phyloP scores from a whole-genome alignment of 148 eudicot genomes.

The Nepenthes mirabilis region DNA sequence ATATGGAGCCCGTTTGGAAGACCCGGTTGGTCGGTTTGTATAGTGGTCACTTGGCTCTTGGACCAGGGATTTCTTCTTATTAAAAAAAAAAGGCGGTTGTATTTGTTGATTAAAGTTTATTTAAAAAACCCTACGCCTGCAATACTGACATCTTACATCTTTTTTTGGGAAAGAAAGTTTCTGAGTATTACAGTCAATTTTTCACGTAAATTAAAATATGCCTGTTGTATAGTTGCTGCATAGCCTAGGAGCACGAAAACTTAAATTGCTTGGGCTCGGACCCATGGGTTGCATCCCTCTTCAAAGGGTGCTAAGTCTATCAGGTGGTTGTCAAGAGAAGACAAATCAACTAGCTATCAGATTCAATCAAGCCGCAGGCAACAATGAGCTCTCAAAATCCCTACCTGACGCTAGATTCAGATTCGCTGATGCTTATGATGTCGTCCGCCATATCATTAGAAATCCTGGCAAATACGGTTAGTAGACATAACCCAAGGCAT shows the following conservation, averaged over 20 bases:
- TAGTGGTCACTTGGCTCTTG: too few species aligned
- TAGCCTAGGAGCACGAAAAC: slow-evolving; percentile 51
- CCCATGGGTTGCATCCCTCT: slow-evolving; percentile 96
- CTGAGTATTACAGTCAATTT: too few species aligned
- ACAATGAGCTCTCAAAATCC: slow-evolving; percentile 23
- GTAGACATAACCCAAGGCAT: background rate
- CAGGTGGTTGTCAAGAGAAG: slow-evolving; percentile 62
- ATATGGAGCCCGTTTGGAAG: too few species aligned
- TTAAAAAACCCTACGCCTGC: too few species aligned
- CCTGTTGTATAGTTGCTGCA: slow-evolving; percentile 37
- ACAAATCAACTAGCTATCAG: slow-evolving; percentile 51
- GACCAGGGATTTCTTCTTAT: too few species aligned
- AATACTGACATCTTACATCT: too few species aligned
- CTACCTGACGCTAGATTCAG: slow-evolving; percentile 51
- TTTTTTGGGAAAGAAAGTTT: too few species aligned
- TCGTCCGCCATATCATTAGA: slow-evolving; percentile 59
- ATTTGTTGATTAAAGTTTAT: too few species aligned
- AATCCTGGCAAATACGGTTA: slow-evolving; percentile 63
- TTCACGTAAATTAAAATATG: too few species aligned
- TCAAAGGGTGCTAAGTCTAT: slow-evolving; percentile 55
- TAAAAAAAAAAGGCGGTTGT: too few species aligned
- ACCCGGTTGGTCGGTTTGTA: too few species aligned
- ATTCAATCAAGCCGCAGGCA: slow-evolving; percentile 45
- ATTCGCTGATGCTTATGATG: slow-evolving; percentile 82
- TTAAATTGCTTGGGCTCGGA: slow-evolving; percentile 78